Conservation (phyloP, 208 protist species). For the Naegleria lovaniensis region DNA sequence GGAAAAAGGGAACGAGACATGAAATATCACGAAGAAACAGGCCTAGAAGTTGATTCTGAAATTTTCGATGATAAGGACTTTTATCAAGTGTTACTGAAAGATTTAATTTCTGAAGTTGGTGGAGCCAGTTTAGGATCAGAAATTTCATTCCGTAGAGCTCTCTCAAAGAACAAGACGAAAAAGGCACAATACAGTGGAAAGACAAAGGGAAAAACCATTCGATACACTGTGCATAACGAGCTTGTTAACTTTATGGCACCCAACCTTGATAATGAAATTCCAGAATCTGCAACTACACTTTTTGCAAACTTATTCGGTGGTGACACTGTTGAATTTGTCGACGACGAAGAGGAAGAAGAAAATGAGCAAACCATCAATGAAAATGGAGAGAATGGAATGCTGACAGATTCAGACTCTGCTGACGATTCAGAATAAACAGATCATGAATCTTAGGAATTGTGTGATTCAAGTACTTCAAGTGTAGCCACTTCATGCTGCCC, state of each 20-base stretch:
- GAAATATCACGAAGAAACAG: neutral
- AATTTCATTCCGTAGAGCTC: neutral
- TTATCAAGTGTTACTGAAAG: conserved; percentile 22
- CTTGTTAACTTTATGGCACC: conserved; percentile 22
- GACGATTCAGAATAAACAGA: too few species aligned
- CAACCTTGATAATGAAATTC: neutral
- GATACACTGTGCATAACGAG: neutral
- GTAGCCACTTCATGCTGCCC: too few species aligned
- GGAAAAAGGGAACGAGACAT: conserved; percentile 7
- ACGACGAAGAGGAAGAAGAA: neutral
- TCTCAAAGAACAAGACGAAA: neutral
- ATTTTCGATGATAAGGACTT: conserved; percentile 26
- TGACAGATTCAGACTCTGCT: too few species aligned
- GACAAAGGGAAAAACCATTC: conserved; percentile 11
- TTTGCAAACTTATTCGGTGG: conserved; percentile 24
- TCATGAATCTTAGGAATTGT: too few species aligned
- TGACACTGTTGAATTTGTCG: neutral
- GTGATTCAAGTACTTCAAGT: too few species aligned
- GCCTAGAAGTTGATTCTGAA: neutral
- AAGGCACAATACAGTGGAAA: neutral
- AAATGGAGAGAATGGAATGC: too few species aligned
- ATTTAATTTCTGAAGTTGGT: conserved; percentile 26
- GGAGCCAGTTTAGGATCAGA: neutral
- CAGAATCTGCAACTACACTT: conserved; percentile 1
- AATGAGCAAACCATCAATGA: neutral